A percentile compares a stretch with the other conserved stretches of the same genome.
phyloP scores from a whole-genome alignment of 1,139 yeast species.

The Taphrina wiesneri region DNA sequence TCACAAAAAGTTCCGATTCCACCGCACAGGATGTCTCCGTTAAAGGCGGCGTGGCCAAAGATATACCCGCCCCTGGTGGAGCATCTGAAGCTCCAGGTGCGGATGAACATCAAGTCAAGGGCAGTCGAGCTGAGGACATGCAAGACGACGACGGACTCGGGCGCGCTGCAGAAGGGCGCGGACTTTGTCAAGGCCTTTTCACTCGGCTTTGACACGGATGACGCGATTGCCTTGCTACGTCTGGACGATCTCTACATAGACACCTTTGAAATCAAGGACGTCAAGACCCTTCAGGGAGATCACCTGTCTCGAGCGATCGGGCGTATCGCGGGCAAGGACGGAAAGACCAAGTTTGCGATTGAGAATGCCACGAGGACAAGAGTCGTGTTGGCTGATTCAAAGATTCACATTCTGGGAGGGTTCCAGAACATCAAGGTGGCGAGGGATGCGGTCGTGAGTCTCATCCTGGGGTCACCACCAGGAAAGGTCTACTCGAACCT shows the following conservation, averaged over 20 bases:
- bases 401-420: conserved; percentile 95
- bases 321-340: conserved; percentile 99
- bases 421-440: conserved; percentile 97
- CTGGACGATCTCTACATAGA: conserved; percentile 94
- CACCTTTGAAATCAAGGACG: conserved; percentile 95
- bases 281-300: conserved; percentile 90
- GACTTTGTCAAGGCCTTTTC: conserved; percentile 94
- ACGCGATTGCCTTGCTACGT: conserved; percentile 89
- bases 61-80: conserved; percentile 95
- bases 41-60: conserved; percentile 85
- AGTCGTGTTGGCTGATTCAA: conserved; percentile 93
- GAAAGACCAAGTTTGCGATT: conserved; percentile 96
- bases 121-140: conserved; percentile 86
- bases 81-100: conserved; percentile 87
- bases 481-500: conserved; percentile 97
- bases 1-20: conserved; percentile 90
- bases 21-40: conserved; percentile 93
- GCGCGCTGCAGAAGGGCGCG: conserved; percentile 96
- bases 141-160: conserved; percentile 79
- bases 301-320: conserved; percentile 98
- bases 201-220: conserved; percentile 94
- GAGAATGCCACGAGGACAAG: conserved; percentile 98
- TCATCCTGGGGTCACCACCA: conserved; percentile 96
- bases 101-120: conserved; percentile 80
- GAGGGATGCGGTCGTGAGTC: conserved; percentile 89